Conservation (phyloP, 208 protist genomes). For the Trypanosoma theileri region DNA sequence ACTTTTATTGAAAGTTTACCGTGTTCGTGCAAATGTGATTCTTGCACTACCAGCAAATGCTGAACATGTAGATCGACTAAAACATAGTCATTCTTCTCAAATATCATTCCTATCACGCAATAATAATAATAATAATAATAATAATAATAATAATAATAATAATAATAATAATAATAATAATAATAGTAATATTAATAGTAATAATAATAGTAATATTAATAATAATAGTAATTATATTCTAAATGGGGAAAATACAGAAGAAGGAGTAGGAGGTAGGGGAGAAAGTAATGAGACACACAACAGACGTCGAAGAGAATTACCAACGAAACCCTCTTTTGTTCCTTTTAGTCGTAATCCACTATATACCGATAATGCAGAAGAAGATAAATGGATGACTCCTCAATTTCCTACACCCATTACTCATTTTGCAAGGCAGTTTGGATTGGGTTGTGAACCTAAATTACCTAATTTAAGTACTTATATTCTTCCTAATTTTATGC, state of each 20-base stretch:
- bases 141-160: too few species aligned
- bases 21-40: constrained; percentile 33
- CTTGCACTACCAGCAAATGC: constrained; percentile 28
- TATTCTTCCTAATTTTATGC: neutral
- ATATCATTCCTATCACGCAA: too few species aligned
- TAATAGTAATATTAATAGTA: too few species aligned
- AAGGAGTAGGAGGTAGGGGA: too few species aligned
- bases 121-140: too few species aligned
- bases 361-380: constrained; percentile 24
- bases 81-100: neutral
- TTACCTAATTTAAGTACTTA: constrained; percentile 26
- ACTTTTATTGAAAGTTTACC: constrained; percentile 31
- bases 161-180: too few species aligned
- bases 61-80: constrained; percentile 2
- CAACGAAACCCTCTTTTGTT: constrained; percentile 40
- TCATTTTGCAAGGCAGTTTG: constrained; percentile 50
- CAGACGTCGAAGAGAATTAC: constrained; percentile 43
- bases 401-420: constrained; percentile 64
- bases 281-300: too few species aligned
- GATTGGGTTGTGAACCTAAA: constrained; percentile 54
- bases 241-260: too few species aligned
- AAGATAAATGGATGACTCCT: constrained; percentile 27
- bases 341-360: constrained; percentile 60
- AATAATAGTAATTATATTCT: too few species aligned
- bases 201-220: too few species aligned